Evolutionary conservation across 495 filamentous ascomycete genomes (phyloP).

Genomic region (Umbilicaria muhlenbergii): DNA sequence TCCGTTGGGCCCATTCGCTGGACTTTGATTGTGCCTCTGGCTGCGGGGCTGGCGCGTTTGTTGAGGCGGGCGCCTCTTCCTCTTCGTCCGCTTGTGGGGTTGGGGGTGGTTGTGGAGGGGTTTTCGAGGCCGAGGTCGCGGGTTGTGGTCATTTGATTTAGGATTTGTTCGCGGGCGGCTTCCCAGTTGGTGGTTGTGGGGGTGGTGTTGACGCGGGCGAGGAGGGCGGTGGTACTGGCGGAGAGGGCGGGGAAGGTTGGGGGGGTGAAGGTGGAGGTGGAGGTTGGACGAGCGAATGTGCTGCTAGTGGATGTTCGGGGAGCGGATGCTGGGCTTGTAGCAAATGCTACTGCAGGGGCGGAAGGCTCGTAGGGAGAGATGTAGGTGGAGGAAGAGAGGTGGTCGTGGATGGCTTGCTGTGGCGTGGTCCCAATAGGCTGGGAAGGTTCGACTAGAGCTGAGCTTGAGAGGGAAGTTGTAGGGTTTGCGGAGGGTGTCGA

Average conservation of each 20-base stretch:
- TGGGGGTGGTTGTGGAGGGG: background rate
- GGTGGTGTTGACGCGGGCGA: conserved; percentile 11
- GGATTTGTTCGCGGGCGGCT: conserved; percentile 26
- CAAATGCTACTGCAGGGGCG: background rate
- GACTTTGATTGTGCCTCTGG: conserved; percentile 4
- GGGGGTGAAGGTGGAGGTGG: background rate
- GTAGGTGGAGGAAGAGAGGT: too few relatives aligned
- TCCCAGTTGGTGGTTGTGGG: conserved; percentile 18
- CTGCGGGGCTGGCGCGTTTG: background rate
- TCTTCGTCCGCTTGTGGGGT: conserved; percentile 3
- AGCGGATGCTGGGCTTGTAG: background rate
- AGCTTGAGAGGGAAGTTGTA: too few relatives aligned
- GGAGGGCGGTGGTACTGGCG: conserved; percentile 15
- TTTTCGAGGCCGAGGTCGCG: conserved; percentile 17
- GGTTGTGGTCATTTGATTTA: conserved; percentile 25
- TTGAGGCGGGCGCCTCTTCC: conserved; percentile 7
- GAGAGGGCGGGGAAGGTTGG: conserved; percentile 11
- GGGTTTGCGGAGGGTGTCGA: too few relatives aligned
- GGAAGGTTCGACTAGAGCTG: too few relatives aligned
- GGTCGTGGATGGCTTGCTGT: too few relatives aligned
- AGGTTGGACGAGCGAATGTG: background rate
- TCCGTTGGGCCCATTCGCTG: background rate
- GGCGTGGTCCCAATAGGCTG: too few relatives aligned
- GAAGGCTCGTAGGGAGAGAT: background rate
- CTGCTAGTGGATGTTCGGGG: background rate